Base-by-base conservation (phyloP, 495 filamentous ascomycete genomes). In the Barbatosphaeria neglecta region DNA sequence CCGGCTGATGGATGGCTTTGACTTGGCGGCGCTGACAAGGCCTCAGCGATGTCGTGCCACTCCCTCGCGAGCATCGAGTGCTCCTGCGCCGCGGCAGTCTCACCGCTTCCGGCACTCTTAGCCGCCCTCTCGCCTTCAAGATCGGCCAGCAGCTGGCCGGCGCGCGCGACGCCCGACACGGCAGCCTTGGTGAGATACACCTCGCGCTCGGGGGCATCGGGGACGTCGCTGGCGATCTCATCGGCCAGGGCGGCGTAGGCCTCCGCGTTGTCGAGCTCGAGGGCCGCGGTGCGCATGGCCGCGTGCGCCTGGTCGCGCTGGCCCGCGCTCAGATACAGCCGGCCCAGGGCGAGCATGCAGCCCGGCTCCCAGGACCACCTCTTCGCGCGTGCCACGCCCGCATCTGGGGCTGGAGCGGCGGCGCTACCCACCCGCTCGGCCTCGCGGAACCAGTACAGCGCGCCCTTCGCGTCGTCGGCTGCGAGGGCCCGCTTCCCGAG, bases 351-450 rank as follows among this genome's bases (percentile, higher is more conserved):
- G 19, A 52, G 46, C 11, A 57, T 45, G 50, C 60, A 69, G 43
- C 42, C 37, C 2, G 31, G 35, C 40, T 64, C 60, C 54, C 56
- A 61, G 24, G 52, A 48, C 66, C 66, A 71, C 43, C 33, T 46
- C 37, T 59, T 55, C 15, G 20, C 9, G 13, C 58, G n/a, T 18
- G 35, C 13, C 22, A 6, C 18, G 11, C 39, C 20, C 4, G 10
- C 3, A 20, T 24, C 19, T 4, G 33, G 5, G 33, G 6, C 33
- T n/a, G 33, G 3, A 4, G 39, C 17, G 15, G 10, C 20, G 20
- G 20, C 20, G 35, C 22, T 16, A 28, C 15, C 48, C 7, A 42
- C 39, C 15, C 51, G 9, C 44, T 62, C 46, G 18, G 61, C 61
- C 28, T 41, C 37, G 22, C 57, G 22, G 31, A 64, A 59, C 33